These are phyloP conservation scores for Coleophoma cylindrospora DNA, from an alignment of 2,329 filamentous ascomycete species.

Conservation along the genomic window DNA sequence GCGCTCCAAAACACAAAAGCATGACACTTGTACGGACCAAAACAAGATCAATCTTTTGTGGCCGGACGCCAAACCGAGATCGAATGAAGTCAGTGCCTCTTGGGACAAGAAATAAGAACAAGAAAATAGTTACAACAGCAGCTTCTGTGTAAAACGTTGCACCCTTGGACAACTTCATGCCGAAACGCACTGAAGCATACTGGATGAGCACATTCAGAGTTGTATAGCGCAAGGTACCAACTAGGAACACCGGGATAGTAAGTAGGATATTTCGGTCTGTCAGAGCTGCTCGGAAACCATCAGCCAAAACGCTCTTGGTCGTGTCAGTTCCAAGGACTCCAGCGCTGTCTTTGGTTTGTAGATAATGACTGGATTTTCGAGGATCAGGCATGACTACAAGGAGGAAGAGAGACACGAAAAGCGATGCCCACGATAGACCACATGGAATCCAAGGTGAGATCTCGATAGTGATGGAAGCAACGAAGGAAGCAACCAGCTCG, in stretches of 20 bases:
- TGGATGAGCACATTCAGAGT: slow-evolving; percentile 25
- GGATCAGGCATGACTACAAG: slow-evolving; percentile 17
- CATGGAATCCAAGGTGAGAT: slow-evolving; percentile 26
- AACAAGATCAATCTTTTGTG: slow-evolving; percentile 19
- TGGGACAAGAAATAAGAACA: slow-evolving; percentile 23
- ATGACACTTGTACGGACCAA: slow-evolving; percentile 18
- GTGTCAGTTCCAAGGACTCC: background rate
- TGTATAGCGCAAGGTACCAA: slow-evolving; percentile 23
- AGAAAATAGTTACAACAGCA: slow-evolving; percentile 21
- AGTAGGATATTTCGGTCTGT: slow-evolving; percentile 15
- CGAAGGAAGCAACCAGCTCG: slow-evolving; percentile 22
- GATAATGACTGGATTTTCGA: background rate
- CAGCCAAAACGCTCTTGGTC: slow-evolving; percentile 2
- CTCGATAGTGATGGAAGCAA: slow-evolving; percentile 21
- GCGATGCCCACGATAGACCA: slow-evolving; percentile 15
- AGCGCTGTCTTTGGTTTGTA: background rate
- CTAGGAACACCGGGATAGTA: slow-evolving; percentile 22
- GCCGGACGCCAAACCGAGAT: slow-evolving; percentile 8
- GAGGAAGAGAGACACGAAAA: slow-evolving; percentile 15
- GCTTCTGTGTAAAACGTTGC: slow-evolving; percentile 25
- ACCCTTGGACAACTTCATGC: slow-evolving; percentile 19
- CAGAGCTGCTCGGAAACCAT: slow-evolving; percentile 6
- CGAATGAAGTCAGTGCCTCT: slow-evolving; percentile 12
- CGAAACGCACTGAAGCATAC: slow-evolving; percentile 24
- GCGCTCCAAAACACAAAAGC: slow-evolving; percentile 17